phyloP scores from a whole-genome alignment of 208 protist genomes.

The Acanthamoeba culbertsoni region DNA sequence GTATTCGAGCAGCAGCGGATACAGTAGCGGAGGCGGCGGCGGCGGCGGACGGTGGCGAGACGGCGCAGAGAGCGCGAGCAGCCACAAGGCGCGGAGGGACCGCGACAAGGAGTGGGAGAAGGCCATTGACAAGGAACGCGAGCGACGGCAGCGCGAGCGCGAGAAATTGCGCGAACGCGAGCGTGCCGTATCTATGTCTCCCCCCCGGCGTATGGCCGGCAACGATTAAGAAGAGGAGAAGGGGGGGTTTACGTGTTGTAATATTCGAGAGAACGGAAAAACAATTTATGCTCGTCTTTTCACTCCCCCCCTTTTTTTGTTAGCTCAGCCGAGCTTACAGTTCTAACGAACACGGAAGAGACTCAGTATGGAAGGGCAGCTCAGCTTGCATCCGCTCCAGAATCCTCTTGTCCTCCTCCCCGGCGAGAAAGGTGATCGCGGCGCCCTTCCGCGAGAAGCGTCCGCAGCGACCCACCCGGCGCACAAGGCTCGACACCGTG shows the following conservation, averaged over 20 bases:
- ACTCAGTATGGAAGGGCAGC: background rate
- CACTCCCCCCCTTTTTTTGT: no score
- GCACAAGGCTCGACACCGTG: conserved; percentile 98
- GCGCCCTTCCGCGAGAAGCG: conserved; percentile 99
- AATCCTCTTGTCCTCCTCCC: conserved; percentile 86
- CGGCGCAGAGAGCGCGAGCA: background rate
- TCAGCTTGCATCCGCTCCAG: background rate
- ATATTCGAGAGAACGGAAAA: no score
- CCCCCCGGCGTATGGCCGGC: no score
- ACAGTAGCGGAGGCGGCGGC: background rate
- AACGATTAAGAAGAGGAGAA: no score
- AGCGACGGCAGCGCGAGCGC: conserved; percentile 5
- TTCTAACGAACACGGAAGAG: no score
- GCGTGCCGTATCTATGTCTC: no score
- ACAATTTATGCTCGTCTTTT: no score
- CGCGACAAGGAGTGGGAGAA: conserved; percentile 25
- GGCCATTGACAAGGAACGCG: conserved; percentile 11
- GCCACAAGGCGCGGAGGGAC: background rate
- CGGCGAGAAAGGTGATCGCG: conserved; percentile 98
- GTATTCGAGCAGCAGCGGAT: background rate
- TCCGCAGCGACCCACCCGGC: conserved; percentile 97
- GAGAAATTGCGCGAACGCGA: background rate
- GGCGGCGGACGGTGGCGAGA: background rate
- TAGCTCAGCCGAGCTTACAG: no score
- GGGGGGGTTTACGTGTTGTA: no score